Base-by-base conservation (phyloP, 352 stramenopile genomes). In the Pythium myriotylum region DNA sequence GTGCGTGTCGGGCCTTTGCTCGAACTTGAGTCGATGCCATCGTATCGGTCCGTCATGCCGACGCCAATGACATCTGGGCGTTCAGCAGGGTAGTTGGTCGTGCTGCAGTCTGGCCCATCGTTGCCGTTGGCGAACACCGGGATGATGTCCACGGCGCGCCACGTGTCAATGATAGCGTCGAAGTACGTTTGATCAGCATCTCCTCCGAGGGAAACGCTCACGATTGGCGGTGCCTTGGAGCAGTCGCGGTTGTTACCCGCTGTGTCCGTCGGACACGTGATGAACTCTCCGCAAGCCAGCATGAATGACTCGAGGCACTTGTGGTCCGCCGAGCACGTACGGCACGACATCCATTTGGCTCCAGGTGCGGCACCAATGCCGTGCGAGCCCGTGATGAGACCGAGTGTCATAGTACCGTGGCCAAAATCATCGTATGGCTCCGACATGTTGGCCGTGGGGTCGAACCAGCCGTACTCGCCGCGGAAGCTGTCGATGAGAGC, bases 91-190 rank as follows among this genome's bases (percentile, higher is more conserved):
- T n/a, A n/a, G n/a, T 37, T 58, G 20, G 49, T 41, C 22, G 59
- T 62, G 19, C 19, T 32, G 40, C 65, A 68, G 14, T 32, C 26
- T 8, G 59, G 50, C 3, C 65, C 65, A 7, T 7, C 20, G 53
- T 73, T 73, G 42, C 65, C 65, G 37, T 52, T 60, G 24, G 65
- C 51, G 43, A 73, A 73, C 12, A 73, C 27, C 2, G 65, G 65
- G 32, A 69, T 69, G 59, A 73, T 73, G 23, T 49, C 65, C 33
- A 60, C 65, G n/a, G 27, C 29, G 17, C 52, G 59, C 65, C 65
- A 73, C 4, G 65, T 47, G 27, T 27, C 37, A 22, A 70, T 54
- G 23, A 37, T 54, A 17, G 8, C 17, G 2, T 57, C 20, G 43
- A 55, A 73, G 27, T 29, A 55, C n/a, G 47, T 32, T 50, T 52